phyloP scores from a whole-genome alignment of 164 flowering plant genomes.

The Annona cherimola region DNA sequence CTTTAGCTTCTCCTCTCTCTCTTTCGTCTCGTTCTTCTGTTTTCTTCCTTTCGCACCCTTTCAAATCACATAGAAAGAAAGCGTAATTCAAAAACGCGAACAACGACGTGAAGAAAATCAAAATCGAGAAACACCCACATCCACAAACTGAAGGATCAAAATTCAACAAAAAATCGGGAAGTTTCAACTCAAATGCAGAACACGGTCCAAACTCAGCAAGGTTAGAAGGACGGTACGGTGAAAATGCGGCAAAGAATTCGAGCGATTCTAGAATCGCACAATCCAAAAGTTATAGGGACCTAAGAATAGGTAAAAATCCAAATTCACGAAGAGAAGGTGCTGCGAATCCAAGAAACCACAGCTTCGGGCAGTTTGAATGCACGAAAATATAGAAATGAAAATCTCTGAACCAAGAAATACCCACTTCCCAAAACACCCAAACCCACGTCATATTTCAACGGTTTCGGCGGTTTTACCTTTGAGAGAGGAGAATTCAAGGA shows the following conservation, averaged over 20 bases:
- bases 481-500: constrained; percentile 36
- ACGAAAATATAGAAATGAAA: background rate
- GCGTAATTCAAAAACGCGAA: background rate
- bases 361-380: background rate
- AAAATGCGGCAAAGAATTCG: no score
- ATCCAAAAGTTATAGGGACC: background rate
- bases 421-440: background rate
- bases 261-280: no score
- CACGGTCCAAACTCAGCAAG: no score
- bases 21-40: constrained; percentile 19
- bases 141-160: background rate
- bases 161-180: no score
- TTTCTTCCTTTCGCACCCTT: constrained; percentile 26
- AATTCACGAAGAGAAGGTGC: background rate
- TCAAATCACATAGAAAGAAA: constrained; percentile 6
- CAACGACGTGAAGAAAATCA: background rate
- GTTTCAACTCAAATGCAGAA: background rate
- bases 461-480: constrained; percentile 30
- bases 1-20: background rate
- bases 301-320: background rate
- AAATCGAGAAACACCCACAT: background rate
- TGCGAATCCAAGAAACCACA: background rate
- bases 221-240: no score
- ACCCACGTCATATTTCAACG: background rate
- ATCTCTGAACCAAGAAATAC: background rate